These are phyloP conservation scores for Suillus occidentalis DNA, from an alignment of 768 basidiomycete genomes.

Conservation along the genomic window DNA sequence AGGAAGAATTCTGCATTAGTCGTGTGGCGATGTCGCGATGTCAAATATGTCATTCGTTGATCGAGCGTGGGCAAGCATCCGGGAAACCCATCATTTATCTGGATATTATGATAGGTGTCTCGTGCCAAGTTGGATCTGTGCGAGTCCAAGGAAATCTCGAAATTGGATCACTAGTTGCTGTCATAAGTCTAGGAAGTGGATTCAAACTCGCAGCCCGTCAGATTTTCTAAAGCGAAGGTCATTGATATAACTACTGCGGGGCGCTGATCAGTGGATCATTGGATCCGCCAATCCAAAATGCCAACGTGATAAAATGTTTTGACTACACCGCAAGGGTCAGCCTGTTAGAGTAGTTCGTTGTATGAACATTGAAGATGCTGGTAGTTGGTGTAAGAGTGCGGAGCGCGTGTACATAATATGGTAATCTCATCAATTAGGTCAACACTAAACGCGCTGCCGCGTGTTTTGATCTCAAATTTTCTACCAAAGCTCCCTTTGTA, in stretches of 20 bases:
- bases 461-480: constrained; percentile 11
- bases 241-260: neutral
- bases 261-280: neutral
- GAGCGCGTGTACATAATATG: neutral
- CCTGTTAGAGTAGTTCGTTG: neutral
- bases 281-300: neutral
- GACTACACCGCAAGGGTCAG: neutral
- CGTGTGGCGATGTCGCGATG: neutral
- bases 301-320: neutral
- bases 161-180: neutral
- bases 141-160: neutral
- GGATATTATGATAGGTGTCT: too few species aligned
- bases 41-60: neutral
- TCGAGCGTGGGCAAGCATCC: neutral
- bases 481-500: constrained; percentile 16
- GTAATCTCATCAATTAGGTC: constrained; percentile 3
- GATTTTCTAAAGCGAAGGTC: too few species aligned
- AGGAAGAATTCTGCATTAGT: neutral
- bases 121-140: neutral
- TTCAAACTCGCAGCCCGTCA: neutral
- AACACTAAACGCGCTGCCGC: neutral
- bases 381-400: neutral
- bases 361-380: neutral
- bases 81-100: neutral
- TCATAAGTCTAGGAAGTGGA: too few species aligned